Evolutionary conservation across 2,329 filamentous ascomycete genomes (phyloP).

Genomic region (Scedosporium minutisporum): DNA sequence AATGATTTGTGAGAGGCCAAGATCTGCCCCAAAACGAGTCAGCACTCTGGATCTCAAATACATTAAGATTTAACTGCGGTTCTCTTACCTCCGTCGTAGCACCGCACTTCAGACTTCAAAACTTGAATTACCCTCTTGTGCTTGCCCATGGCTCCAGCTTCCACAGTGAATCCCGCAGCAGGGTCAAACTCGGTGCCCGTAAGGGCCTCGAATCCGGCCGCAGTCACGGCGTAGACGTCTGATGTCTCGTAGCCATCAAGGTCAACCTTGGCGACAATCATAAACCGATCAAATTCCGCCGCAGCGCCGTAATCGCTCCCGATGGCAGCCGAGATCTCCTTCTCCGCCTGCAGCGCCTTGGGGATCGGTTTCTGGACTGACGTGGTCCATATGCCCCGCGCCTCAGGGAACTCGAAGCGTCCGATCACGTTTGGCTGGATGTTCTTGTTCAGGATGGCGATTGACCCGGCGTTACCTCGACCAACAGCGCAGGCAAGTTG

Average conservation of each 20-base stretch:
- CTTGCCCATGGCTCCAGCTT: constrained; percentile 74
- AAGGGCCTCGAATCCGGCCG: constrained; percentile 63
- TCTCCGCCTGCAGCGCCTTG: constrained; percentile 37
- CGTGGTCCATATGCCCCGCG: constrained; percentile 73
- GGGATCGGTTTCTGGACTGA: constrained; percentile 57
- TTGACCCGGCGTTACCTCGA: constrained; percentile 52
- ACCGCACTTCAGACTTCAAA: constrained; percentile 74
- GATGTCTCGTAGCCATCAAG: constrained; percentile 65
- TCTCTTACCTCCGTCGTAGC: constrained; percentile 75
- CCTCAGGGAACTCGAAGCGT: constrained; percentile 62
- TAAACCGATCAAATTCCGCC: constrained; percentile 63
- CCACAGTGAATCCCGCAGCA: constrained; percentile 76
- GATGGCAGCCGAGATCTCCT: constrained; percentile 38
- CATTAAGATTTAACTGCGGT: not conserved
- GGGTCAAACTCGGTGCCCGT: constrained; percentile 85
- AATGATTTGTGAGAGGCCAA: constrained; percentile 82
- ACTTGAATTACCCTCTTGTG: constrained; percentile 80
- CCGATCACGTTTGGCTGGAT: constrained; percentile 65
- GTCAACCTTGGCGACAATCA: constrained; percentile 70
- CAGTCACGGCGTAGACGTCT: constrained; percentile 67
- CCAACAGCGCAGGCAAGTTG: constrained; percentile 55
- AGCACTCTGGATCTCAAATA: constrained; percentile 8
- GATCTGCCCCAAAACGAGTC: constrained; percentile 41
- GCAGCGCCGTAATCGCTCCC: constrained; percentile 43
- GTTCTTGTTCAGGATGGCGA: constrained; percentile 69